Base-by-base conservation (phyloP, 2,329 filamentous ascomycete genomes). In the Cladophialophora carrionii region DNA sequence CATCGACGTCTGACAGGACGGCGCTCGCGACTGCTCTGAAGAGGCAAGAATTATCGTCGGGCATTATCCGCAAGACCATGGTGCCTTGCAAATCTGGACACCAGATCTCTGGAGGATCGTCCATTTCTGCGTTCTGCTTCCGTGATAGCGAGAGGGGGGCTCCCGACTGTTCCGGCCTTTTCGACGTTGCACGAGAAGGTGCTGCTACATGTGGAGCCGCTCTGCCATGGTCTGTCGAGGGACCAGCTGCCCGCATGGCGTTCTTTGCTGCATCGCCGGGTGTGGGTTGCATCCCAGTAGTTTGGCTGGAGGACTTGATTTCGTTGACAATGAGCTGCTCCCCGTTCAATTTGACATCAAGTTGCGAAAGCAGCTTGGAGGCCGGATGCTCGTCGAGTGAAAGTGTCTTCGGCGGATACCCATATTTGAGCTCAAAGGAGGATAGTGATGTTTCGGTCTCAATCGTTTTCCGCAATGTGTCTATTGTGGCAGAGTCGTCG, bases 11-110 rank as follows among this genome's bases (percentile, higher is more conserved):
- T 34, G 86, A 84, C 56, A 91, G 85, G n/a, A 96, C 83, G 2
- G 90, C 90, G 61, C 88, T 90, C 17, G 91, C 90, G 54, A 98
- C 88, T 0, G 94, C 93, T 31, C 92, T 90, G 78, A 97, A 98
- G 73, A 98, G 87, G 78, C 94, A 98, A 64, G 88, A 92, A 77
- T 97, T 97, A 77, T 98, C 94, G 74, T 97, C 94, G 4, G 93
- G 92, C 94, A 98, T 97, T 57, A 98, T 91, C 14, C 94, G 89
- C 20, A 97, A 84, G 8, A 96, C 90, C 20, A 85, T 76, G 1
- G 82, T 84, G 54, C 85, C 85, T 34, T 79, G 79, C 56, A 85
- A 83, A 31, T 82, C 79, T 6, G 85, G 82, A 0, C 88, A 80
- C 0, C 82, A 78, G 1, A 89, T 77, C 71, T 88, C 86, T 0